Evolutionary conservation across 2,329 filamentous ascomycete genomes (phyloP).

Genomic region (Aurifilum marmelostoma): DNA sequence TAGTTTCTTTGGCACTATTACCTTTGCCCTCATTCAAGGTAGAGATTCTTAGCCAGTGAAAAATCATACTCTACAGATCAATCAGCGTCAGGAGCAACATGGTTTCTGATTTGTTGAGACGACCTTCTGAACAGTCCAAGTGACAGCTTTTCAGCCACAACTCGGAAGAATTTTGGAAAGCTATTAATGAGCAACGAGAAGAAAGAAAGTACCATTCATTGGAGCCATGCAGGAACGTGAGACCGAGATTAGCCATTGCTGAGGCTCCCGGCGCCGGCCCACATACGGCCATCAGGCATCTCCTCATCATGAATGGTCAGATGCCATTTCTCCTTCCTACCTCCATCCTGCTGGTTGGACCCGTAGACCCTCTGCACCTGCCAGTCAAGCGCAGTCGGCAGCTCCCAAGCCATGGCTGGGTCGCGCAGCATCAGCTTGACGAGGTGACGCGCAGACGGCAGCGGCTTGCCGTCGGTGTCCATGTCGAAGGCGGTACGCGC

Average conservation of each 20-base stretch:
- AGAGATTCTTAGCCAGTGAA: no score
- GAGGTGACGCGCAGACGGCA: background rate
- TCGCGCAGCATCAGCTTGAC: constrained; percentile 3
- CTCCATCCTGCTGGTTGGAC: background rate
- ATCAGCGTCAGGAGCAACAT: background rate
- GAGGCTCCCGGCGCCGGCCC: background rate
- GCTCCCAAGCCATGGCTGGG: background rate
- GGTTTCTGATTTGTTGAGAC: background rate
- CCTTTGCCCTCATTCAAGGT: no score
- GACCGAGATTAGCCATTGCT: background rate
- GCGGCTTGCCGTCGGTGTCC: background rate
- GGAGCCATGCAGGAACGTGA: background rate
- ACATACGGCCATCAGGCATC: constrained; percentile 1
- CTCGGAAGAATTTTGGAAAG: no score
- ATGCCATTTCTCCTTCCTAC: constrained; percentile 2
- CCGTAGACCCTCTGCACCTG: background rate
- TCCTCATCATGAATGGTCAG: background rate
- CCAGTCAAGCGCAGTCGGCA: background rate
- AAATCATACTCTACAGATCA: background rate
- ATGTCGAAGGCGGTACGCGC: background rate
- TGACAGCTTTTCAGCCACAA: background rate
- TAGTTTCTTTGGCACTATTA: no score
- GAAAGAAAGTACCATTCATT: background rate
- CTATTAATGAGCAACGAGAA: no score
- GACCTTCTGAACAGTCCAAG: background rate